Base-by-base conservation (phyloP, 331 rosid species). In the Spiraea crenata region DNA sequence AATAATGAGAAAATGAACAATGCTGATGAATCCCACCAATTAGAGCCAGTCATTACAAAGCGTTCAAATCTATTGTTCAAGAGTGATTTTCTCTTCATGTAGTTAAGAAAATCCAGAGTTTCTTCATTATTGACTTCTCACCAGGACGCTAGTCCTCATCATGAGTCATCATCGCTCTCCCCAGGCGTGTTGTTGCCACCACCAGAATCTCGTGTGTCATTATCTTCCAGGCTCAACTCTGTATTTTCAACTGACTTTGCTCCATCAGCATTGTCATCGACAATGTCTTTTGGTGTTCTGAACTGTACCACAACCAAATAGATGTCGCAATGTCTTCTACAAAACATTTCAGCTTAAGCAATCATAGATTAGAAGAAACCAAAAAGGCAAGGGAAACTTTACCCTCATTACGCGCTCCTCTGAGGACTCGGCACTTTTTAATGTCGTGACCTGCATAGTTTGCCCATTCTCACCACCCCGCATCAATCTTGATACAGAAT, bases 91-190 rank as follows among this genome's bases (percentile, higher is more conserved):
- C 71, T 58, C 79, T 67, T 86, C 87, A 95, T 16, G 99, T 80
- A 20, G 96, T 86, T n/a, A 91, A 83, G 82, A 95, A 95, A 42
- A 79, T 89, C 63, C 93, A 82, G 37, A 95, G 77, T 83, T 84
- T 91, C 83, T 85, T 87, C 46, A 90, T 84, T 1, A 88, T 82
- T 52, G 99, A 89, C 20, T 40, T 69, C 73, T 79, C 83, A 52
- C 86, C 86, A 5, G 87, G 86, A 73, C 82, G 82, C 10, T 65
- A 73, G 40, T 74, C 82, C 20, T 64, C 87, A 20, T 75, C 85
- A 8, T 68, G 1, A 50, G 8, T 74, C 85, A 73, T 78, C 63
- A 55, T 77, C 88, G 42, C 77, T 69, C 38, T 79, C 88, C 49
- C 76, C 67, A 59, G 74, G 63, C 71, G 72, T 74, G 77, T 88